Percentiles rank a stretch among this genome's conserved stretches.
Evolutionary conservation across 352 stramenopile genomes (phyloP).

Genomic region (Hyaloperonospora brassicae): DNA sequence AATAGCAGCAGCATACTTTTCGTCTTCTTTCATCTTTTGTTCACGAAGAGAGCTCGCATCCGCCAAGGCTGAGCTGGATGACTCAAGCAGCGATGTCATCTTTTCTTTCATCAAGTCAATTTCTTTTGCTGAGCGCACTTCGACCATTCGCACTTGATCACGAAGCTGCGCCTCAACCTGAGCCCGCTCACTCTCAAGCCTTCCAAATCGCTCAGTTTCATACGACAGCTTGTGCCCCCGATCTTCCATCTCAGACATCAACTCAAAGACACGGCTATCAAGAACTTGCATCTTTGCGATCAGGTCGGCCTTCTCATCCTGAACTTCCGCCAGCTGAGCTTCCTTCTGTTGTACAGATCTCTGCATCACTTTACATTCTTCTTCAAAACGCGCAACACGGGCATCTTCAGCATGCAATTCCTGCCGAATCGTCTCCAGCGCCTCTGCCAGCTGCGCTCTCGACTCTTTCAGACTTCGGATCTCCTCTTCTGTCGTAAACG

Average conservation of each 20-base stretch:
- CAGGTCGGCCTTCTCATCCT: slow-evolving; percentile 4
- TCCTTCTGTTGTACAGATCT: slow-evolving; percentile 17
- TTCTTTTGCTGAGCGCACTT: slow-evolving; percentile 11
- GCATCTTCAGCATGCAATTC: slow-evolving; percentile 19
- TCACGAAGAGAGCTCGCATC: slow-evolving; percentile 21
- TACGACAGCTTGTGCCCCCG: slow-evolving; percentile 2
- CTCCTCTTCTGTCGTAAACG: slow-evolving; percentile 15
- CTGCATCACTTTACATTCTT: slow-evolving; percentile 10
- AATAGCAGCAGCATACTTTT: slow-evolving; percentile 9
- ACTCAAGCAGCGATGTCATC: slow-evolving; percentile 17
- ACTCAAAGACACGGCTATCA: background rate
- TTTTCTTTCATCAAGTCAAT: slow-evolving; percentile 20
- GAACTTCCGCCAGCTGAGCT: slow-evolving; percentile 11
- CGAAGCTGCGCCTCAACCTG: slow-evolving; percentile 15
- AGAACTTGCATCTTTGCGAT: background rate
- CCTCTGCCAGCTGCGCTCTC: slow-evolving; percentile 7
- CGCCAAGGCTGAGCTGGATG: slow-evolving; percentile 1
- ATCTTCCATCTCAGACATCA: slow-evolving; percentile 10
- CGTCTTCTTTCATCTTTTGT: slow-evolving; percentile 8
- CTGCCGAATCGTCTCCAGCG: slow-evolving; percentile 17
- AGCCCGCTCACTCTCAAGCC: slow-evolving; percentile 15
- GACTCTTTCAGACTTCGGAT: slow-evolving; percentile 17
- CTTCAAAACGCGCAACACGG: slow-evolving; percentile 11
- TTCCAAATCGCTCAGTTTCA: slow-evolving; percentile 10
- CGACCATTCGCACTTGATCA: slow-evolving; percentile 9